Evolutionary conservation across 208 protist species (phyloP), one percentile per base, ranked within the genome.

Genomic region (Acanthamoeba quina): DNA sequence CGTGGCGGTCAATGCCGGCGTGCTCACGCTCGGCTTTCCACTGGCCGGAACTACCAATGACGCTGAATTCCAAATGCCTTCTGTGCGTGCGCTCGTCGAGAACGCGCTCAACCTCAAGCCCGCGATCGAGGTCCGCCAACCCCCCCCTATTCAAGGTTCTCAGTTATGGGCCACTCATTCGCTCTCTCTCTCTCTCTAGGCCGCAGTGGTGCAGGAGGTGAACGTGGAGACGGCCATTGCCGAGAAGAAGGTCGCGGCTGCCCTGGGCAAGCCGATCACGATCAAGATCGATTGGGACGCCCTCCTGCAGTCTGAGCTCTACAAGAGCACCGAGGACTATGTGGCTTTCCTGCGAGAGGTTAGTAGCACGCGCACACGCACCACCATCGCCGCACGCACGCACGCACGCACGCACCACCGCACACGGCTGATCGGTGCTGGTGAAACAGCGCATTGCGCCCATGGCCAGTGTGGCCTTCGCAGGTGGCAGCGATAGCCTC

Each of bases 211-310:
- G 70, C 4, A 26, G 15, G 70, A 78, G 21, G 29, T 47, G 24
- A 26, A 78, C 34, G 5, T 31, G 60, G 1, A 13, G 60, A 6
- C 9, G 9, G 24, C 15, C 24, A 24, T 10, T 29, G 37, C 41
- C 29, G 24, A 24, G 29, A 47, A 37, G 70, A 19, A 29, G 24
- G 7, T 47, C 31, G 31, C 15, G 29, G 70, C 24, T 11, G 37
- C 29, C 24, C 70, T 78, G 70, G 70, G 70, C 70, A 78, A 78
- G 70, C 34, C 70, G 15, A 19, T 78, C 70, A 11, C 15, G 70
- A 19, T 78, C 70, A 37, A 31, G 70, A 3, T 78, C 31, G 70
- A 31, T 11, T 78, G 70, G 70, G 37, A 37, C 21, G 21, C 34
- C 68, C 68, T 78, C 13, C 21, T 78, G 24, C 24, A 5, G 31